Conservation (phyloP, 2,329 filamentous ascomycete genomes). For the Diaporthe destruens region DNA sequence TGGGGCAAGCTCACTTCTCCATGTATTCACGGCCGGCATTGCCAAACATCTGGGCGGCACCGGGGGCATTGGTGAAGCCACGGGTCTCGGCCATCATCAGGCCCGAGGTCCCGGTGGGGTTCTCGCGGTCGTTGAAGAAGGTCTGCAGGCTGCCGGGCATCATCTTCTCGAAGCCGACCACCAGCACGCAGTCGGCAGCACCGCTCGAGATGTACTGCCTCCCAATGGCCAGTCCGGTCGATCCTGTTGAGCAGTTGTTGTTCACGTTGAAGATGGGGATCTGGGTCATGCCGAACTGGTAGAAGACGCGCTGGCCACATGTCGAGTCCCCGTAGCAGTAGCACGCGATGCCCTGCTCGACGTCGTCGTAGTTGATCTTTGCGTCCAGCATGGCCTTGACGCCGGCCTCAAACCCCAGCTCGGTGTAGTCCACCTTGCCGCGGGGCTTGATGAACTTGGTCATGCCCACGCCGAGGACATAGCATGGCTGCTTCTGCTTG, state of each 20-base stretch:
- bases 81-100: slow-evolving; percentile 87
- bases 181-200: slow-evolving; percentile 87
- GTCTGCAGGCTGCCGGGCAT: slow-evolving; percentile 86
- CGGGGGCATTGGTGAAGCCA: slow-evolving; percentile 84
- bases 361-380: slow-evolving; percentile 95
- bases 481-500: slow-evolving; percentile 69
- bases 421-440: slow-evolving; percentile 93
- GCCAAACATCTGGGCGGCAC: slow-evolving; percentile 93
- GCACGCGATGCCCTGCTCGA: slow-evolving; percentile 95
- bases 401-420: slow-evolving; percentile 92
- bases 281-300: slow-evolving; percentile 97
- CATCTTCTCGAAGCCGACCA: slow-evolving; percentile 99
- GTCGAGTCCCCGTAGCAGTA: slow-evolving; percentile 98
- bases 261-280: slow-evolving; percentile 99
- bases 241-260: slow-evolving; percentile 98
- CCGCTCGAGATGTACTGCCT: slow-evolving; percentile 84
- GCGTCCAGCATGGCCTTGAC: slow-evolving; percentile 88
- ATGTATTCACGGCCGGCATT: slow-evolving; percentile 96
- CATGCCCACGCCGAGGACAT: slow-evolving; percentile 98
- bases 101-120: slow-evolving; percentile 78
- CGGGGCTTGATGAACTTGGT: slow-evolving; percentile 99
- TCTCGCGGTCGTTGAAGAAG: slow-evolving; percentile 87
- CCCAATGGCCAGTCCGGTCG: slow-evolving; percentile 87
- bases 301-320: slow-evolving; percentile 96
- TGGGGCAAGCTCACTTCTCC: slow-evolving; percentile 75